Conservation (phyloP, 2,329 filamentous ascomycete genomes). For the Venturiaceae sp. region DNA sequence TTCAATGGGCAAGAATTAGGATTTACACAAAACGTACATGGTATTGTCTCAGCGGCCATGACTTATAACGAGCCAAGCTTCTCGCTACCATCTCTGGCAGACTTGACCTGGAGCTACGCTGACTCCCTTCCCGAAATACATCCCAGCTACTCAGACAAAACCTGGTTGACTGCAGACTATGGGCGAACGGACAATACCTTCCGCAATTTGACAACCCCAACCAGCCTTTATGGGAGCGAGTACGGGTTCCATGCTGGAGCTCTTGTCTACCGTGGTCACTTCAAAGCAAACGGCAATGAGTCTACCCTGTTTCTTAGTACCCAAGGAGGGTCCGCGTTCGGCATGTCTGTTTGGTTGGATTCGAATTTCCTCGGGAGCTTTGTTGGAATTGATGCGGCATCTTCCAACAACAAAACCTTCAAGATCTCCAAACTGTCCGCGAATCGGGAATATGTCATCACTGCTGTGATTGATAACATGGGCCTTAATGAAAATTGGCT, state of each 20-base stretch:
- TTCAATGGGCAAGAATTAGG: slow-evolving; percentile 48
- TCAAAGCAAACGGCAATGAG: slow-evolving; percentile 54
- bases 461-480: slow-evolving; percentile 63
- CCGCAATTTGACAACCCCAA: slow-evolving; percentile 48
- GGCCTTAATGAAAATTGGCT: slow-evolving; percentile 59
- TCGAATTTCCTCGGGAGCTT: slow-evolving; percentile 54
- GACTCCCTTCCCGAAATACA: slow-evolving; percentile 63
- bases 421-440: slow-evolving; percentile 41
- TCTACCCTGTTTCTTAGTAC: slow-evolving; percentile 47
- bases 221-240: slow-evolving; percentile 55
- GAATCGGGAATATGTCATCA: slow-evolving; percentile 42
- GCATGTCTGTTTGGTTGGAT: slow-evolving; percentile 58
- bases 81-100: slow-evolving; percentile 46
- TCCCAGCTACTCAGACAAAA: slow-evolving; percentile 55
- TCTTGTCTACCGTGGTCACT: slow-evolving; percentile 61
- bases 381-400: slow-evolving; percentile 42
- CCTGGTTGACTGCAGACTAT: slow-evolving; percentile 53
- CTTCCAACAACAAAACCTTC: slow-evolving; percentile 46
- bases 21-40: slow-evolving; percentile 26
- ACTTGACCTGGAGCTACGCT: slow-evolving; percentile 57
- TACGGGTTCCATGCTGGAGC: slow-evolving; percentile 66
- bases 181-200: slow-evolving; percentile 51
- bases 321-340: slow-evolving; percentile 59
- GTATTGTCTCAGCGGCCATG: slow-evolving; percentile 42
- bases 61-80: slow-evolving; percentile 42